Percentiles rank a stretch among this genome's conserved stretches.
These are phyloP conservation scores for Scheffersomyces stipitis DNA, from an alignment of 805 yeast species.

Conservation along the genomic window DNA sequence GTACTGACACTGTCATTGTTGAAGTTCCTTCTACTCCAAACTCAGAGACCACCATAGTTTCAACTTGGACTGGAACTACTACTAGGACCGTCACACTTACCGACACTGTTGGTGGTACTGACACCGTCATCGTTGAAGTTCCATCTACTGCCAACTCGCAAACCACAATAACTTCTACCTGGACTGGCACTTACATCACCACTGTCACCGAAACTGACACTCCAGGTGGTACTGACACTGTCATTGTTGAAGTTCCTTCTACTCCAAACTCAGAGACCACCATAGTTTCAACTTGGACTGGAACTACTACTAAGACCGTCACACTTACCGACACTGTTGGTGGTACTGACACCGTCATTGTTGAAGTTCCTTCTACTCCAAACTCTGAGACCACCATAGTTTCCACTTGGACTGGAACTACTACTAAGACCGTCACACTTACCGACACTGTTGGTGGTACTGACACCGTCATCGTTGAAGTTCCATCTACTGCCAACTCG, in stretches of 20 bases:
- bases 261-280: too few species aligned
- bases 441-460: conserved; percentile 3
- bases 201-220: conserved; percentile 12
- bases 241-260: conserved; percentile 23
- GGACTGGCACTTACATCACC: conserved; percentile 4
- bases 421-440: conserved; percentile 2
- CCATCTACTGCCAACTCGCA: conserved; percentile 8
- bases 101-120: conserved; percentile 8
- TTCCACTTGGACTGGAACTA: conserved; percentile 8
- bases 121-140: conserved; percentile 12
- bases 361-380: too few species aligned
- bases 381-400: neutral
- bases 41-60: neutral
- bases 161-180: conserved; percentile 1
- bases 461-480: conserved; percentile 8
- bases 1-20: conserved; percentile 1
- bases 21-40: neutral
- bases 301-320: too few species aligned
- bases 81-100: conserved; percentile 5
- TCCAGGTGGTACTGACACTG: conserved; percentile 19
- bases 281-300: too few species aligned
- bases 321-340: too few species aligned
- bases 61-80: conserved; percentile 5
- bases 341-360: too few species aligned
- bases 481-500: conserved; percentile 7